Conservation (phyloP, 2,329 filamentous ascomycete species). For the Aspergillus sp. region DNA sequence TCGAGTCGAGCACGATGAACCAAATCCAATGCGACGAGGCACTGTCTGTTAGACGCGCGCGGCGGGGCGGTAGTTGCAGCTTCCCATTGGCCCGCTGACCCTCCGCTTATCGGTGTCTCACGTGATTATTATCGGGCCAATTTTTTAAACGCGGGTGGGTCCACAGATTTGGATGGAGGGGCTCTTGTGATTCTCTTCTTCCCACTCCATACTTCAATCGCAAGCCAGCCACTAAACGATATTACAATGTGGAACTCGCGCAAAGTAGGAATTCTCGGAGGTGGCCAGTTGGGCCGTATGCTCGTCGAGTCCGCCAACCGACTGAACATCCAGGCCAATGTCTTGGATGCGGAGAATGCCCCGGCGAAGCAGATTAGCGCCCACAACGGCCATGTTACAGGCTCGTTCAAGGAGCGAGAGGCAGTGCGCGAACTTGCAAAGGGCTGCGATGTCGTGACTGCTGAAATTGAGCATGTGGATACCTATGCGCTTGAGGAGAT, state of each 20-base stretch:
- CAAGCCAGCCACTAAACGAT: not conserved
- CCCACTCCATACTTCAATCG: not conserved
- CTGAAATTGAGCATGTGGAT: slow-evolving; percentile 93
- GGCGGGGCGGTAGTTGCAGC: not conserved
- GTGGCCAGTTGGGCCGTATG: slow-evolving; percentile 85
- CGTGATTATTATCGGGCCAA: slow-evolving; percentile 15
- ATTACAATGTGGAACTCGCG: slow-evolving; percentile 34
- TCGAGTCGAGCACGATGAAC: not conserved
- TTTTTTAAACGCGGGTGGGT: not conserved
- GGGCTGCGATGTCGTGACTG: slow-evolving; percentile 72
- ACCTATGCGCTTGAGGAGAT: slow-evolving; percentile 85
- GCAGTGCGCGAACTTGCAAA: slow-evolving; percentile 74
- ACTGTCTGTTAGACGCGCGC: slow-evolving; percentile 5
- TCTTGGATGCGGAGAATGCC: slow-evolving; percentile 68
- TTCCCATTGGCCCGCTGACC: slow-evolving; percentile 10
- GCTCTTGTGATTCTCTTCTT: not conserved
- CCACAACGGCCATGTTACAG: slow-evolving; percentile 66
- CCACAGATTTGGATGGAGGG: not conserved
- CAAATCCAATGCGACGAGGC: not conserved
- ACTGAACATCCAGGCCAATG: slow-evolving; percentile 69
- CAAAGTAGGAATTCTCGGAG: slow-evolving; percentile 49
- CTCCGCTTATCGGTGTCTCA: slow-evolving; percentile 15
- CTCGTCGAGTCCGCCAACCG: slow-evolving; percentile 77
- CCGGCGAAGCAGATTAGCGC: slow-evolving; percentile 82
- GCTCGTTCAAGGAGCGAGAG: slow-evolving; percentile 77